Conservation (phyloP, 225 moss, liverwort and hornwort genomes). For the Pseudoscleropodium purum region DNA sequence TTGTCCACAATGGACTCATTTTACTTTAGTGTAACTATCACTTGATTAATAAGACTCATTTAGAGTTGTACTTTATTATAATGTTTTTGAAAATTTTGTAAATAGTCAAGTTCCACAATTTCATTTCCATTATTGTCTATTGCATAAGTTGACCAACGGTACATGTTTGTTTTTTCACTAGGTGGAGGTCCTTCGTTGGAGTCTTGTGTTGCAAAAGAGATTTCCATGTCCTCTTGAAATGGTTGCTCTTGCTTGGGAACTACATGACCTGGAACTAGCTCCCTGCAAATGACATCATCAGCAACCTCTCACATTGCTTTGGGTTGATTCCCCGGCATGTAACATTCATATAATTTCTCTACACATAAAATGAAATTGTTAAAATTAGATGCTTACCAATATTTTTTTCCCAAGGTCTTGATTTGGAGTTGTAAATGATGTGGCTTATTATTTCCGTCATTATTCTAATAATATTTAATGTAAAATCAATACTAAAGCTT, state of each 20-base stretch:
- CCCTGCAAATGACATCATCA: constrained; percentile 1
- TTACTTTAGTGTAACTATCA: background rate
- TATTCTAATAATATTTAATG: too few relatives aligned
- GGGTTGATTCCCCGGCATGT: background rate
- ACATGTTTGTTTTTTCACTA: background rate
- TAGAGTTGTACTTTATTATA: constrained; percentile 7
- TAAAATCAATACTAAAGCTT: background rate
- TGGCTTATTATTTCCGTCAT: too few relatives aligned
- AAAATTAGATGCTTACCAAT: background rate
- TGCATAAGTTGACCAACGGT: constrained; percentile 15
- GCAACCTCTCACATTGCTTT: background rate
- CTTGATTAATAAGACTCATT: background rate
- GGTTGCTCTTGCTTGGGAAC: background rate
- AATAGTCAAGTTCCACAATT: constrained; percentile 5
- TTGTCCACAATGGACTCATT: too few relatives aligned
- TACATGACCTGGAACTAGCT: background rate
- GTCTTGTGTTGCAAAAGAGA: background rate
- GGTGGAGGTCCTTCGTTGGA: too few relatives aligned
- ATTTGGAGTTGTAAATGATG: background rate
- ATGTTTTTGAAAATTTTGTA: constrained; percentile 24
- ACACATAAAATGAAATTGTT: background rate
- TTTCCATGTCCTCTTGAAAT: background rate
- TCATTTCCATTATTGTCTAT: constrained; percentile 22
- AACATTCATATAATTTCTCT: background rate
- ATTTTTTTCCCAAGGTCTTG: background rate